Base-by-base conservation (phyloP, 371 early-diverging fungal genomes). In the Paraphysoderma sedebokerense region DNA sequence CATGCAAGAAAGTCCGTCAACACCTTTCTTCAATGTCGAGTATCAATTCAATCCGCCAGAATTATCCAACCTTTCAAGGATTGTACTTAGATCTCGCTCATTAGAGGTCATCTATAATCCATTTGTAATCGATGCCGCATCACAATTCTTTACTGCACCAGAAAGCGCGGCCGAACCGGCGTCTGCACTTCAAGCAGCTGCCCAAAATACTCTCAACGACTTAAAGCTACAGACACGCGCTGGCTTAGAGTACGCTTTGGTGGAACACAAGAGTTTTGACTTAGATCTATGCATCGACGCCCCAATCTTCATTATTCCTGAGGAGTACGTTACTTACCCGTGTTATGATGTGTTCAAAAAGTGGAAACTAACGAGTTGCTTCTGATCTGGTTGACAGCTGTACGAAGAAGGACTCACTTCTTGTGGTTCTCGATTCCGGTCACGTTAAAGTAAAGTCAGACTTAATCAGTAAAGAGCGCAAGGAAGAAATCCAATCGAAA, bases 271-370 rank as follows among this genome's bases (percentile, higher is more conserved):
- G 38, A 85, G 87, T 0, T 51, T 90, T 15, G 89, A 92, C 59
- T 60, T 96, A 15, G 76, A 79, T 33, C 72, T 98, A n/a, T 91
- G 96, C 56, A 77, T 92, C 65, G 88, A 91, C 52, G 98, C 98
- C 5, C 98, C 98, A 1, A 82, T 96, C 33, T 76, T 98, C 59
- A 77, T 96, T n/a, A 64, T 98, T 29, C 96, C 95, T 0, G 84
- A 87, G 59, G 76, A 76, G 79, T 80, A 62, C 19, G 58, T 44
- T 1, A n/a, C n/a, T n/a, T n/a, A n/a, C n/a, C n/a, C n/a, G n/a
- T 47, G 39, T 44, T 36, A 7, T 15, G 9, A 9, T 8, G 9
- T 12, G 20, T 36, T n/a, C 37, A 34, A n/a, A n/a, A n/a, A n/a
- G n/a, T n/a, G n/a, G n/a, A 31, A 24, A 4, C 24, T 38, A n/a